Percentiles rank a stretch among this genome's conserved stretches.
These are phyloP conservation scores for Diaporthe destruens DNA, from an alignment of 2,329 filamentous ascomycete species.

Conservation along the genomic window DNA sequence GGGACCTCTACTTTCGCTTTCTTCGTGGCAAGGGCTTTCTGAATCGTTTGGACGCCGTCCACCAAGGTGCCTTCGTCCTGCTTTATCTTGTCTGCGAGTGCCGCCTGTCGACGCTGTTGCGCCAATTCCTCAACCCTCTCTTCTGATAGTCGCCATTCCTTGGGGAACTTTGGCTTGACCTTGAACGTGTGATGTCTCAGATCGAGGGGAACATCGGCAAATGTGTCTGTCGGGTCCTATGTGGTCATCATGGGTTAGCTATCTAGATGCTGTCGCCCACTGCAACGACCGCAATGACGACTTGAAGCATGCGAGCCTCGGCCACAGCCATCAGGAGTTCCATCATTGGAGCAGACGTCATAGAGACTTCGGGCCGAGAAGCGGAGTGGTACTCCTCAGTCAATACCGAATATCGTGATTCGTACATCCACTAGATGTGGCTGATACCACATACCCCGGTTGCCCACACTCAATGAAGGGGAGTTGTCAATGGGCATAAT, in stretches of 20 bases:
- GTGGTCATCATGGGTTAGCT: constrained; percentile 8
- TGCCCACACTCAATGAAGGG: not conserved
- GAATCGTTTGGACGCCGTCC: constrained; percentile 66
- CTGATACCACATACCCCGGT: not conserved
- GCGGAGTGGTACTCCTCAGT: not conserved
- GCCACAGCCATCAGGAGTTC: not conserved
- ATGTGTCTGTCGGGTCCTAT: constrained; percentile 80
- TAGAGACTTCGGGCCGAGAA: too few relatives aligned
- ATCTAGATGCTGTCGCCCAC: not conserved
- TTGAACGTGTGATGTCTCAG: constrained; percentile 84
- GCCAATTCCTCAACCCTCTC: constrained; percentile 76
- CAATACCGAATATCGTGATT: too few relatives aligned
- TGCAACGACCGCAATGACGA: not conserved
- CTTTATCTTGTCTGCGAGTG: constrained; percentile 67
- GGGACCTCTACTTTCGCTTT: constrained; percentile 19
- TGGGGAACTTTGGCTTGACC: constrained; percentile 78
- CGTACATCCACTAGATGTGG: not conserved
- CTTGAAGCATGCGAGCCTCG: not conserved
- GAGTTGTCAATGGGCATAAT: not conserved
- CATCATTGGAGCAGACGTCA: not conserved
- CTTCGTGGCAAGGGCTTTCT: constrained; percentile 51
- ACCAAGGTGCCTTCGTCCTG: constrained; percentile 68
- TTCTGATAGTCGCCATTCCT: constrained; percentile 83
- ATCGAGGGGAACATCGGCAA: constrained; percentile 91
- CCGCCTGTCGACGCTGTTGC: constrained; percentile 65